Percentiles rank a stretch among this genome's conserved stretches.
Evolutionary conservation across 139 green algal genomes (phyloP).

Genomic region (Chlamydomonas sp.): DNA sequence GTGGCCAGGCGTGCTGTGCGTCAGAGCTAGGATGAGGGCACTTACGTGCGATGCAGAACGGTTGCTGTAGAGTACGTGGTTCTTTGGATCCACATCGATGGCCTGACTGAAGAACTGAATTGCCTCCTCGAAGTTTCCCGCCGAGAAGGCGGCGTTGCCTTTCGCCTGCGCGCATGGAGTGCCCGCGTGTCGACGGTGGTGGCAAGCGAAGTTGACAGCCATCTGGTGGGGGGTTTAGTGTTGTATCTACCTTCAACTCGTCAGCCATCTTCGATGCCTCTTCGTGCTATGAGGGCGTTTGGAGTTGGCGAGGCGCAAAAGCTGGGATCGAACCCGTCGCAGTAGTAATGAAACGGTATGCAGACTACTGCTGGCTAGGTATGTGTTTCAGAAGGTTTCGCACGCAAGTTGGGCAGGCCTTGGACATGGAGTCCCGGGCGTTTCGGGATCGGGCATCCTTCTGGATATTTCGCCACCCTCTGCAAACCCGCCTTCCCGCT

Average conservation of each 20-base stretch:
- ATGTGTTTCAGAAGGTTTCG: constrained; percentile 25
- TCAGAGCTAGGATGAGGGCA: not conserved
- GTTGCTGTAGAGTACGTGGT: constrained; percentile 98
- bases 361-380: not conserved
- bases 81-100: constrained; percentile 84
- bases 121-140: constrained; percentile 84
- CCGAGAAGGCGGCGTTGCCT: constrained; percentile 93
- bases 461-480: too few species aligned
- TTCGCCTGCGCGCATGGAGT: constrained; percentile 76
- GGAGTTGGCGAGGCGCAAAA: too few species aligned
- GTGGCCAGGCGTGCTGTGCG: too few species aligned
- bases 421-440: not conserved
- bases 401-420: not conserved
- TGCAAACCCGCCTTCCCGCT: too few species aligned
- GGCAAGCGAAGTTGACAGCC: too few species aligned
- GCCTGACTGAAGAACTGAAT: constrained; percentile 86
- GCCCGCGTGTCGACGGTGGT: too few species aligned
- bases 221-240: not conserved
- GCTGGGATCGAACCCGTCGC: too few species aligned
- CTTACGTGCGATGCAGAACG: constrained; percentile 83
- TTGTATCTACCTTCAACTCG: constrained; percentile 10
- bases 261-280: not conserved
- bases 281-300: not conserved
- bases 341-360: too few species aligned
- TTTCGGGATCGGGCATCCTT: too few species aligned